Evolutionary conservation across 2,329 filamentous ascomycete species (phyloP).

Genomic region (Trichoderma sp.): DNA sequence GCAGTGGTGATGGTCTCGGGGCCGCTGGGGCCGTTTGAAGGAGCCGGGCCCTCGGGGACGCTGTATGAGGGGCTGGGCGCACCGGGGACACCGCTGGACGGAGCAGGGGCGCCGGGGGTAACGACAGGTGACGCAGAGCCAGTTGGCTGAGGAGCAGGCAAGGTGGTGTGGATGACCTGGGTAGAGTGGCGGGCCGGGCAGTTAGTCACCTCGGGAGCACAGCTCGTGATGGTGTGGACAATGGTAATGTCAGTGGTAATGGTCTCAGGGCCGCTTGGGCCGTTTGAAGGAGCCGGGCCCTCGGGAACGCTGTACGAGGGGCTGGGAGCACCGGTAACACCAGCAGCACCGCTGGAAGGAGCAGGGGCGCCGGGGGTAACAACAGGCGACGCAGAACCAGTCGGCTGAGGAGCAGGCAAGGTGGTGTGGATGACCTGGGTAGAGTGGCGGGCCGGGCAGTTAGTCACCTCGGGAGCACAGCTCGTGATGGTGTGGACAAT

Average conservation of each 20-base stretch:
- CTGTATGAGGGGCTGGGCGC: too few species aligned
- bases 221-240: conserved; percentile 60
- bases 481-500: conserved; percentile 57
- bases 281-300: neutral
- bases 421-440: conserved; percentile 39
- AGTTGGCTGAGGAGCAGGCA: conserved; percentile 35
- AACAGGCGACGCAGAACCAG: conserved; percentile 41
- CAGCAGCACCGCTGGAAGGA: neutral
- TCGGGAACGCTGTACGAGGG: too few species aligned
- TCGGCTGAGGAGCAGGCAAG: conserved; percentile 44
- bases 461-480: conserved; percentile 49
- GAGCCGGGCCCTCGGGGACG: neutral
- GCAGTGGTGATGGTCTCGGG: conserved; percentile 39
- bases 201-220: conserved; percentile 15
- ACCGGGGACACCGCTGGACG: neutral
- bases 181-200: conserved; percentile 29
- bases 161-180: conserved; percentile 30
- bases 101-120: neutral
- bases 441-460: conserved; percentile 42
- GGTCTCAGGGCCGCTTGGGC: conserved; percentile 13
- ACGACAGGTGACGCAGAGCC: conserved; percentile 40
- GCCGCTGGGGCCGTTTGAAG: conserved; percentile 11
- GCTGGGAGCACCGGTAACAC: neutral
- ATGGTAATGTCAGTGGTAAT: conserved; percentile 51
- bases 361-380: neutral